Evolutionary conservation across 2,329 filamentous ascomycete species (phyloP).

Genomic region (Cladosporium austrohemisphaericum): DNA sequence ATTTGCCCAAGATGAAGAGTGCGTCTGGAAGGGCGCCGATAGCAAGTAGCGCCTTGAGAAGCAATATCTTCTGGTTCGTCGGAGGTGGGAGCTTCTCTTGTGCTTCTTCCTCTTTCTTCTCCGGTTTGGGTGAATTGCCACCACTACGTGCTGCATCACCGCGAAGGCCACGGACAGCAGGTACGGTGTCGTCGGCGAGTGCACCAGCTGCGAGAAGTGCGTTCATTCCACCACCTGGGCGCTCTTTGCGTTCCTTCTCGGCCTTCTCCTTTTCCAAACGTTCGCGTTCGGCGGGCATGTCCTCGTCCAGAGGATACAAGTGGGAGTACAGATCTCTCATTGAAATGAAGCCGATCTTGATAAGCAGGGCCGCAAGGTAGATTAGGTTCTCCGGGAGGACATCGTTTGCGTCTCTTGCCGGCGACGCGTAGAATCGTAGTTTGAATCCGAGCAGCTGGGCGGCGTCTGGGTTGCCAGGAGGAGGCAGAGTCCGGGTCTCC

Average conservation of each 20-base stretch:
- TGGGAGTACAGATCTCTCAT: conserved; percentile 87
- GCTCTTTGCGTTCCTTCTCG: conserved; percentile 68
- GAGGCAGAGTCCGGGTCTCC: conserved; percentile 75
- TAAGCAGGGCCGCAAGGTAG: conserved; percentile 82
- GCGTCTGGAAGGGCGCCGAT: conserved; percentile 92
- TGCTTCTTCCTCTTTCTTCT: conserved; percentile 43
- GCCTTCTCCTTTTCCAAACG: conserved; percentile 71
- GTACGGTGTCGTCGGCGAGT: conserved; percentile 73
- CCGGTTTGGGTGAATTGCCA: conserved; percentile 39
- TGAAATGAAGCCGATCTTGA: conserved; percentile 97
- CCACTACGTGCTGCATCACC: conserved; percentile 45
- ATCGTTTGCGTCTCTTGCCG: conserved; percentile 70
- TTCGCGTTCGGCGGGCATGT: conserved; percentile 71
- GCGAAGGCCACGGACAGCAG: conserved; percentile 42
- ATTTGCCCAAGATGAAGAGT: conserved; percentile 84
- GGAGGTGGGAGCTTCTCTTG: conserved; percentile 64
- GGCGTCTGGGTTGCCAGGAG: conserved; percentile 81
- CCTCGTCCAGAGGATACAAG: conserved; percentile 77
- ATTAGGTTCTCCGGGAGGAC: conserved; percentile 86
- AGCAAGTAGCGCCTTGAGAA: conserved; percentile 80
- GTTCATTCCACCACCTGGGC: conserved; percentile 69
- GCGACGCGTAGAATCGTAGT: conserved; percentile 86
- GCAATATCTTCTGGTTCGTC: conserved; percentile 78
- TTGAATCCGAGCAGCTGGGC: conserved; percentile 97
- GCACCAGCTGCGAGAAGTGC: conserved; percentile 83